Percentiles rank a stretch among this genome's conserved stretches.
phyloP scores from a whole-genome alignment of 345 rosid genomes.

The Brassica napus region Da-Ae NC_063442.1:32418501-32419000 shows the following conservation, averaged over 20 bases:
- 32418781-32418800: conserved; percentile 39
- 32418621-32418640: conserved; percentile 34
- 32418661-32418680: conserved; percentile 35
- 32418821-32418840: conserved; percentile 27
- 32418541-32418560: conserved; percentile 32
- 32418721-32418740: conserved; percentile 20
- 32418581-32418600: background rate
- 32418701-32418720: conserved; percentile 32
- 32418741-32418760: conserved; percentile 24
- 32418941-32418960: background rate
- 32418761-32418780: conserved; percentile 39
- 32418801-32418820: background rate
- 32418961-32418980: background rate
- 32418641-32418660: conserved; percentile 30
- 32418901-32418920: background rate
- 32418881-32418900: background rate
- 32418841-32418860: conserved; percentile 7
- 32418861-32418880: background rate
- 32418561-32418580: conserved; percentile 20
- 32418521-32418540: conserved; percentile 22
- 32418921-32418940: background rate
- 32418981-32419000: background rate
- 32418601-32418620: conserved; percentile 13
- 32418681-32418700: conserved; percentile 24
- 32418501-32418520: conserved; percentile 19